Evolutionary conservation across 495 filamentous ascomycete genomes (phyloP).

Genomic region (Sordaria brevicollis): DNA sequence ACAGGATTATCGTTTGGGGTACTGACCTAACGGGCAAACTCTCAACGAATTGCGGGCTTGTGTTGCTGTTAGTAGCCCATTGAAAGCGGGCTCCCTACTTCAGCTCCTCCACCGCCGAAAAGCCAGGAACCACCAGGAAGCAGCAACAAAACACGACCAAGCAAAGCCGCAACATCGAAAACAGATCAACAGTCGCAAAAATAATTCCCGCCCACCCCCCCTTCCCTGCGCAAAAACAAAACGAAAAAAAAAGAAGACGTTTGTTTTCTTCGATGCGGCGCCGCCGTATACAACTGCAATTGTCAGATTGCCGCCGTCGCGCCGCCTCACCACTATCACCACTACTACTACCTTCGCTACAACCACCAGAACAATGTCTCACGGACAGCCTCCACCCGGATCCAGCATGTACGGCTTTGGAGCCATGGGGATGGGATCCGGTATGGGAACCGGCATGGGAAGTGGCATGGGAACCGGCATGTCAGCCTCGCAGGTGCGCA

Average conservation of each 20-base stretch:
- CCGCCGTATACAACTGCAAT: neutral
- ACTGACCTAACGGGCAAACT: neutral
- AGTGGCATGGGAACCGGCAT: conserved; percentile 3
- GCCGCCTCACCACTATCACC: neutral
- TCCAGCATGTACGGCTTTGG: conserved; percentile 25
- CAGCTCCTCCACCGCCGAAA: neutral
- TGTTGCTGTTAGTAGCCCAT: neutral
- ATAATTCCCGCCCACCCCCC: neutral
- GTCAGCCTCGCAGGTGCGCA: conserved; percentile 5
- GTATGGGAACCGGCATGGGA: neutral
- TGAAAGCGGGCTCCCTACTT: neutral
- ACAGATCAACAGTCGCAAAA: neutral
- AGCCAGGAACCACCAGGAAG: neutral
- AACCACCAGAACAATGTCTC: conserved; percentile 24
- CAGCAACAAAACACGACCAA: neutral
- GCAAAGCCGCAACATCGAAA: neutral
- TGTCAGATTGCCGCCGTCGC: conserved; percentile 1
- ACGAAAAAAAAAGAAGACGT: neutral
- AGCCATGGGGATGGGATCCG: conserved; percentile 2
- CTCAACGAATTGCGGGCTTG: neutral
- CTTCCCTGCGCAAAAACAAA: neutral
- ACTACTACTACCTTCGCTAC: neutral
- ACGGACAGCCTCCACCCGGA: conserved; percentile 20
- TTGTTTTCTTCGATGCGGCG: neutral
- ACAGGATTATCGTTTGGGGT: neutral